Evolutionary conservation across 2,329 filamentous ascomycete species (phyloP).

Genomic region (Paecilomyces fulvus): DNA sequence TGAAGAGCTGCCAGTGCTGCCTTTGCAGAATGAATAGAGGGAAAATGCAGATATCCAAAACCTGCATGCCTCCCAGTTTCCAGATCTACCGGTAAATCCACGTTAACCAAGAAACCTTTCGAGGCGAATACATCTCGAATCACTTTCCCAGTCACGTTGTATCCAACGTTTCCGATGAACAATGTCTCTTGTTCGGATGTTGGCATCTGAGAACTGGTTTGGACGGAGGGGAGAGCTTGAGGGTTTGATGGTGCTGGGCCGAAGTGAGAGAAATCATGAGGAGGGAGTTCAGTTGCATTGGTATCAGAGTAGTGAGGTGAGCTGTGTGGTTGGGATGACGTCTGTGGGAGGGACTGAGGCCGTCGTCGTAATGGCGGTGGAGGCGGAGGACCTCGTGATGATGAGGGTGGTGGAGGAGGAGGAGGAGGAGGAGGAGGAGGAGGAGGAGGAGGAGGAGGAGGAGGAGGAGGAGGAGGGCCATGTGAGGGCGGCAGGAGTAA

Average conservation of each 20-base stretch:
- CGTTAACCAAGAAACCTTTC: conserved; percentile 27
- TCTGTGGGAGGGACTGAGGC: too few relatives aligned
- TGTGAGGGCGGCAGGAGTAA: background rate
- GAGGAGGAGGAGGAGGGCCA: background rate
- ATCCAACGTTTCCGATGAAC: conserved; percentile 35
- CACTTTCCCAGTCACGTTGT: conserved; percentile 26
- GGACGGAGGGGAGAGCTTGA: background rate
- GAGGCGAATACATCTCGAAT: conserved; percentile 29
- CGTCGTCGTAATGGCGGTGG: too few relatives aligned
- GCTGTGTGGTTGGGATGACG: too few relatives aligned
- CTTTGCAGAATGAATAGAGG: conserved; percentile 24
- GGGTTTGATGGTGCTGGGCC: background rate
- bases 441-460: background rate
- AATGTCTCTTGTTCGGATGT: conserved; percentile 14
- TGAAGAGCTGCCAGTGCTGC: conserved; percentile 29
- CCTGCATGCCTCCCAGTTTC: conserved; percentile 27
- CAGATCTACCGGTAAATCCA: conserved; percentile 26
- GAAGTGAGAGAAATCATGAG: too few relatives aligned
- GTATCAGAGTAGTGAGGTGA: too few relatives aligned
- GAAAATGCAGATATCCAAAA: conserved; percentile 33
- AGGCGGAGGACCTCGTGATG: too few relatives aligned
- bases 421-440: background rate
- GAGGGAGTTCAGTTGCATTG: background rate
- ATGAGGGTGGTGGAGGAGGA: too few relatives aligned
- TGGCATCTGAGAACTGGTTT: background rate